These are phyloP conservation scores for Paratrypanosoma confusum DNA, from an alignment of 208 protist species.

Conservation along the genomic window DNA sequence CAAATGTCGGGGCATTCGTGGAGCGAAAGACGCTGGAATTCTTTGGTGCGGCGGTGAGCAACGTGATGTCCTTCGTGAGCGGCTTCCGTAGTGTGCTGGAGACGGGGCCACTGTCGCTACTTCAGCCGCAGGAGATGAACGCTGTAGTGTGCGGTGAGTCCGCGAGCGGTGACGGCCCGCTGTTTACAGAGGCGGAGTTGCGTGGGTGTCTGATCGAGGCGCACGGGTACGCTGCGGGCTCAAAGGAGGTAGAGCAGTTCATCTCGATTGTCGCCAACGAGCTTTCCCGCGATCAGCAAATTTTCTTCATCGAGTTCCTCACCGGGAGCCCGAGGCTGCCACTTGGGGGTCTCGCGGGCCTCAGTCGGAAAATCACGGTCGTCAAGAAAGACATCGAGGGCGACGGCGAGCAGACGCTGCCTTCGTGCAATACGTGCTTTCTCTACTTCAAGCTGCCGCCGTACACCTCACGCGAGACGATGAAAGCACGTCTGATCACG, in stretches of 20 bases:
- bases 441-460: conserved; percentile 85
- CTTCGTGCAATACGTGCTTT: conserved; percentile 89
- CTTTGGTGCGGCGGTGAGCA: conserved; percentile 26
- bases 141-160: conserved; percentile 34
- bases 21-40: conserved; percentile 9
- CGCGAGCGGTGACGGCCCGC: conserved; percentile 12
- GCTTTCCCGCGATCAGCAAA: conserved; percentile 53
- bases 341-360: conserved; percentile 54
- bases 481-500: conserved; percentile 54
- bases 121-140: conserved; percentile 44
- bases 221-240: conserved; percentile 70
- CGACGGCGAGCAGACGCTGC: conserved; percentile 53
- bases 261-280: conserved; percentile 54
- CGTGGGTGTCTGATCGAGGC: conserved; percentile 36
- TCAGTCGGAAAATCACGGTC: conserved; percentile 68
- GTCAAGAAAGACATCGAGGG: conserved; percentile 75
- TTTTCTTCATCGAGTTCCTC: conserved; percentile 82
- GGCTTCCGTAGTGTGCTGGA: conserved; percentile 60
- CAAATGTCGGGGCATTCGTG: conserved; percentile 25
- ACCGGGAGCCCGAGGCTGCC: conserved; percentile 76
- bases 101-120: conserved; percentile 27
- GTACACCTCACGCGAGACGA: conserved; percentile 55
- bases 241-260: conserved; percentile 52
- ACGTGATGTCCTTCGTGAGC: conserved; percentile 46
- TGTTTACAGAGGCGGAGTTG: conserved; percentile 66